A percentile compares a stretch with the other conserved stretches of the same genome.
Conservation (phyloP, 176 grass and related monocot species). For the Aegilops umbellulata region DNA sequence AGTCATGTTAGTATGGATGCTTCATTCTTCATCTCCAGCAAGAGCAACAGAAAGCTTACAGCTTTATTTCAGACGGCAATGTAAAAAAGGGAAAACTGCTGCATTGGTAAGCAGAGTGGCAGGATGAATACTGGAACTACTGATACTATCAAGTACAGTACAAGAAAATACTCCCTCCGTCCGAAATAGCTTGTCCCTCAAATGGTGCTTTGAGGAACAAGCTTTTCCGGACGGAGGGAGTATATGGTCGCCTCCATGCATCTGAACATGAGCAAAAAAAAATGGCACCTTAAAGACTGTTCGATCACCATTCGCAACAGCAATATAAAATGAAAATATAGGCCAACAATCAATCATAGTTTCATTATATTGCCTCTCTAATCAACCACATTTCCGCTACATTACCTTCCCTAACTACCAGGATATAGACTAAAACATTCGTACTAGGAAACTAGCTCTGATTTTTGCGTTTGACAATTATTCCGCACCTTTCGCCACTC, state of each 20-base stretch:
- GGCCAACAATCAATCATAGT: not conserved
- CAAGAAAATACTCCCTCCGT: not conserved
- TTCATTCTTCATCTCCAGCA: not conserved
- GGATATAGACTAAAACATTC: constrained; percentile 1
- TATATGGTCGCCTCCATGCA: not conserved
- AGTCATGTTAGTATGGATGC: not conserved
- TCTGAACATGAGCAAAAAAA: not conserved
- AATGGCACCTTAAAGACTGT: not conserved
- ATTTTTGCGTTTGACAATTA: not conserved
- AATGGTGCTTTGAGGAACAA: too few species aligned
- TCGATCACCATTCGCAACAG: not conserved
- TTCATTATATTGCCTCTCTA: constrained; percentile 1
- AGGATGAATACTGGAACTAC: not conserved
- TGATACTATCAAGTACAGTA: not conserved
- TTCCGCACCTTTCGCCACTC: not conserved
- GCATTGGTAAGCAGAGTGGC: not conserved
- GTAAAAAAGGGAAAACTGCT: not conserved
- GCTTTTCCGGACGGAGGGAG: too few species aligned
- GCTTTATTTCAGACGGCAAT: not conserved
- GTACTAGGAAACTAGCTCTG: not conserved
- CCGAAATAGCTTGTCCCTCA: too few species aligned
- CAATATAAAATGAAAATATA: not conserved
- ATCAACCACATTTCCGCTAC: not conserved
- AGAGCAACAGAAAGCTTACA: not conserved
- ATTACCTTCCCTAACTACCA: constrained; percentile 7